phyloP scores from a whole-genome alignment of 306 rosid genomes.

The cucumber (Cucumis sativus) region DNA sequence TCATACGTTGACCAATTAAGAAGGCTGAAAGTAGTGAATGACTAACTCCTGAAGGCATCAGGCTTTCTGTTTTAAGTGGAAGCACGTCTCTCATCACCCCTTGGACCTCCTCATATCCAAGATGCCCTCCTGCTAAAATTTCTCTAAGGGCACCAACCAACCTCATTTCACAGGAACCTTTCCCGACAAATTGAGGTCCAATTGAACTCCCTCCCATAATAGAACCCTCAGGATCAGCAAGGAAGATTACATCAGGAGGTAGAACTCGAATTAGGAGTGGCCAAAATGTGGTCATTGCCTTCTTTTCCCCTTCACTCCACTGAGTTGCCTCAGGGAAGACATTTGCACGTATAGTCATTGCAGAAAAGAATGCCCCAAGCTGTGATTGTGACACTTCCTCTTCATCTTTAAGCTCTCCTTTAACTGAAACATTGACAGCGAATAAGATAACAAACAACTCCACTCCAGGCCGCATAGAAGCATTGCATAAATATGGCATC shows the following conservation, averaged over 20 bases:
- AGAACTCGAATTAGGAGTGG: conserved; percentile 68
- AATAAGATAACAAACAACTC: not conserved
- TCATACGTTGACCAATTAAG: conserved; percentile 95
- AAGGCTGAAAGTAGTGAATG: conserved; percentile 85
- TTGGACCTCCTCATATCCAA: conserved; percentile 92
- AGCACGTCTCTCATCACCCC: conserved; percentile 75
- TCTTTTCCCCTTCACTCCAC: conserved; percentile 96
- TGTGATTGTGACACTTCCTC: conserved; percentile 71
- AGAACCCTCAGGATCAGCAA: conserved; percentile 90
- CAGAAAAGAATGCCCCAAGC: conserved; percentile 91
- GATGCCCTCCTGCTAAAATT: conserved; percentile 90
- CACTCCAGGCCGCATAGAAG: not conserved
- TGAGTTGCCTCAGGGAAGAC: conserved; percentile 88
- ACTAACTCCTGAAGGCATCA: conserved; percentile 36
- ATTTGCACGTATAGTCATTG: conserved; percentile 86
- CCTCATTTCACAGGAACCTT: conserved; percentile 64
- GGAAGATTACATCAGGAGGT: conserved; percentile 67
- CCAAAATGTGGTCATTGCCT: conserved; percentile 71
- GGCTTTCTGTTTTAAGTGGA: conserved; percentile 35
- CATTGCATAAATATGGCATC: not conserved
- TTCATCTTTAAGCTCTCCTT: conserved; percentile 59
- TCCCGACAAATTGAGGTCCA: conserved; percentile 73
- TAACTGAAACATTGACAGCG: conserved; percentile 26
- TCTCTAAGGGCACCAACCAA: conserved; percentile 92
- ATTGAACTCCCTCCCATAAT: conserved; percentile 79